Evolutionary conservation across 305 asterid species (phyloP).

Genomic region (Stenogyne calaminthoides): DNA sequence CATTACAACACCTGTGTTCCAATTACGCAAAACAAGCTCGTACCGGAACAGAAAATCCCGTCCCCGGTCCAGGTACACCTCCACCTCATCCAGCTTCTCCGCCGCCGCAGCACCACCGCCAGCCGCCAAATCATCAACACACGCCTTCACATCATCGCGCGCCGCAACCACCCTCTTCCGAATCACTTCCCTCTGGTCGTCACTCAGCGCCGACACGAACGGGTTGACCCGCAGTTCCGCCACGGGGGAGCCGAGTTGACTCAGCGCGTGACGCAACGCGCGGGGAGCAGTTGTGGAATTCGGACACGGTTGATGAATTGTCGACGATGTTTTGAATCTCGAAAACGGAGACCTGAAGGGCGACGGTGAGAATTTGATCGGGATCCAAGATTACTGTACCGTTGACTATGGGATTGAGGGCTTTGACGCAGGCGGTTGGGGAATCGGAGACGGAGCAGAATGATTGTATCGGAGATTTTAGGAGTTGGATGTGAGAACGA

Average conservation of each 20-base stretch:
- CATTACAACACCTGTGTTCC: not conserved
- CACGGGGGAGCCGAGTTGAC: not conserved
- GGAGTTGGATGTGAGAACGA: not conserved
- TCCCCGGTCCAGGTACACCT: conserved; percentile 16
- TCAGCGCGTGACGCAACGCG: not conserved
- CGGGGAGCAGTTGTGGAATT: conserved; percentile 6
- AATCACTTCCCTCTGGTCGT: conserved; percentile 16
- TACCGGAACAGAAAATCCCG: not conserved
- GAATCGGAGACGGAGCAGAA: not conserved
- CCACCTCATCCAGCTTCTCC: conserved; percentile 16
- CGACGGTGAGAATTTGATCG: conserved; percentile 10
- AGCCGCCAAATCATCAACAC: conserved; percentile 10
- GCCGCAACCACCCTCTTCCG: conserved; percentile 1
- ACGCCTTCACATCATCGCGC: conserved; percentile 9
- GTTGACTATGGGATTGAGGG: not conserved
- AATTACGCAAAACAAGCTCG: conserved; percentile 4
- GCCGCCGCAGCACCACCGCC: conserved; percentile 5
- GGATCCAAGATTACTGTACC: not conserved
- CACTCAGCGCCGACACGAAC: conserved; percentile 8
- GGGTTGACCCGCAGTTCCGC: conserved; percentile 16
- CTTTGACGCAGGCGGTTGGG: not conserved
- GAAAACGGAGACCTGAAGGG: conserved; percentile 18
- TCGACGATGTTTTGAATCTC: not conserved
- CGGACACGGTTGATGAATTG: not conserved
- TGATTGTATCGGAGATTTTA: not conserved